phyloP scores from a whole-genome alignment of 495 filamentous ascomycete genomes.

The Xylona heveae region DNA sequence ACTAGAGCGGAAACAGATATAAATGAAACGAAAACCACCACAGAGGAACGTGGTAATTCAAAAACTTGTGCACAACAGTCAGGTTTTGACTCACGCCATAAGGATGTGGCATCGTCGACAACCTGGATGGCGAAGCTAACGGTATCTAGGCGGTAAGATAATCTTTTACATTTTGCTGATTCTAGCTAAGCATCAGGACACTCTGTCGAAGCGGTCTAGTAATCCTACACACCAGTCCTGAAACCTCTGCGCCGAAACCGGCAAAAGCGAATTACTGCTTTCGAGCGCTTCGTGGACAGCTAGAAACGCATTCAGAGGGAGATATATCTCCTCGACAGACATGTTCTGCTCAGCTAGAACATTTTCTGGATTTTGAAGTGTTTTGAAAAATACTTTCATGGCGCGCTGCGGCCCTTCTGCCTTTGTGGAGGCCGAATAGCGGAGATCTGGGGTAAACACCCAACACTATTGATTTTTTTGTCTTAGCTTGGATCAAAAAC shows the following conservation, averaged over 20 bases:
- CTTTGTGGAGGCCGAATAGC: constrained; percentile 31
- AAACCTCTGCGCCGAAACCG: constrained; percentile 30
- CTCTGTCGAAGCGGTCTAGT: constrained; percentile 21
- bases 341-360: constrained; percentile 30
- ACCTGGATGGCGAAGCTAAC: too few species aligned
- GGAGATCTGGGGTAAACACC: constrained; percentile 49
- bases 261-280: constrained; percentile 30
- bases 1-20: too few species aligned
- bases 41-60: too few species aligned
- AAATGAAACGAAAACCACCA: too few species aligned
- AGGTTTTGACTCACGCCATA: too few species aligned
- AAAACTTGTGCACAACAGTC: too few species aligned
- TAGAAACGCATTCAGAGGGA: constrained; percentile 27
- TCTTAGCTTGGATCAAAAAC: constrained; percentile 11
- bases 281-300: constrained; percentile 22
- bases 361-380: constrained; percentile 25
- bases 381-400: constrained; percentile 44
- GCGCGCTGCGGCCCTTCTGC: constrained; percentile 23
- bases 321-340: constrained; percentile 40
- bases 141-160: too few species aligned
- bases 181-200: too few species aligned
- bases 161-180: too few species aligned
- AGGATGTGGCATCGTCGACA: too few species aligned
- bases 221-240: constrained; percentile 47
- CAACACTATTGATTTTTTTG: constrained; percentile 27